phyloP scores from a whole-genome alignment of 148 eudicot species.

The Fagopyrum tataricum region DNA sequence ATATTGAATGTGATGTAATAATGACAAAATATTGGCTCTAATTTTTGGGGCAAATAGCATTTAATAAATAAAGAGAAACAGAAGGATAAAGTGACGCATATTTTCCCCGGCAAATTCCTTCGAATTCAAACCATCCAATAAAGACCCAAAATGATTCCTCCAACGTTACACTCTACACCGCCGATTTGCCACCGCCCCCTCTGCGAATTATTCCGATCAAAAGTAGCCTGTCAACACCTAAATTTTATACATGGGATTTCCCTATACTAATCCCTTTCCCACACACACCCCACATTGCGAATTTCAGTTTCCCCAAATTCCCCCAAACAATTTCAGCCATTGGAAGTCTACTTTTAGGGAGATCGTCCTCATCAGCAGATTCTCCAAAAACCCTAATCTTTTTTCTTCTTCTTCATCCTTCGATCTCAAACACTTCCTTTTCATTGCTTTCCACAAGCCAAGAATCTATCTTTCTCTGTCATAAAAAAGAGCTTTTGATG shows the following conservation, averaged over 20 bases:
- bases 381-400: slow-evolving; percentile 21
- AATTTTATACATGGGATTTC: too few relatives aligned
- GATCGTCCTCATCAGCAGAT: slow-evolving; percentile 45
- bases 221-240: not conserved
- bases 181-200: slow-evolving; percentile 11
- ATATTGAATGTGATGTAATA: not conserved
- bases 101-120: slow-evolving; percentile 38
- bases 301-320: slow-evolving; percentile 2
- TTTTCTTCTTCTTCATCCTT: slow-evolving; percentile 15
- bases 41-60: not conserved
- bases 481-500: slow-evolving; percentile 16
- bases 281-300: slow-evolving; percentile 12
- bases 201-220: slow-evolving; percentile 11
- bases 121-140: slow-evolving; percentile 26
- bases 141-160: slow-evolving; percentile 10
- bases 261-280: too few relatives aligned
- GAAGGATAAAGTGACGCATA: not conserved
- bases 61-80: not conserved
- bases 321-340: slow-evolving; percentile 34
- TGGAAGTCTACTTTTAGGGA: slow-evolving; percentile 22
- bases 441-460: slow-evolving; percentile 68
- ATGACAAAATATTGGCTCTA: not conserved
- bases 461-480: slow-evolving; percentile 44
- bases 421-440: slow-evolving; percentile 26
- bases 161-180: slow-evolving; percentile 13